These are phyloP conservation scores for Fusarium haematococcum DNA, from an alignment of 2,329 filamentous ascomycete genomes.

Conservation along the genomic window DNA sequence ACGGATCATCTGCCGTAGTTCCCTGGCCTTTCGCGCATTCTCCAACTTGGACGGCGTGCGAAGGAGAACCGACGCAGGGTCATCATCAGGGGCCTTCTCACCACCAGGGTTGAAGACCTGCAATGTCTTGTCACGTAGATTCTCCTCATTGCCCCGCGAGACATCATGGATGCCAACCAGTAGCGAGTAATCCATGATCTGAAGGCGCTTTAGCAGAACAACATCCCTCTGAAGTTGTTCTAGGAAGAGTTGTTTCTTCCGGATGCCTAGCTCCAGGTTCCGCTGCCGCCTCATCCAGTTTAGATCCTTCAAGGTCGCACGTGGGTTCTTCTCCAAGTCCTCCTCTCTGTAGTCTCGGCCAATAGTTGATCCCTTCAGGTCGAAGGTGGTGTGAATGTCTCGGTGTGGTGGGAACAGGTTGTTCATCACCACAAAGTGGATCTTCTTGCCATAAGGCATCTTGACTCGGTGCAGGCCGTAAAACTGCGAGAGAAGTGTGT, in stretches of 20 bases:
- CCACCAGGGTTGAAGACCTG: conserved; percentile 94
- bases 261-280: conserved; percentile 87
- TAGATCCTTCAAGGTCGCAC: conserved; percentile 94
- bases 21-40: conserved; percentile 88
- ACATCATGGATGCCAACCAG: conserved; percentile 95
- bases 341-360: conserved; percentile 93
- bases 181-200: conserved; percentile 99
- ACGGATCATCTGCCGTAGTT: conserved; percentile 92
- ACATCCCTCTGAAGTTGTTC: conserved; percentile 92
- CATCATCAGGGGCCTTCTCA: conserved; percentile 67
- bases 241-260: conserved; percentile 89
- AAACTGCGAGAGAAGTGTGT: conserved; percentile 96
- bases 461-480: conserved; percentile 98
- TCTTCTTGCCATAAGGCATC: conserved; percentile 97
- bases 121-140: conserved; percentile 87
- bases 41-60: conserved; percentile 95
- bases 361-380: conserved; percentile 95
- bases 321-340: conserved; percentile 86
- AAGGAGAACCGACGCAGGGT: conserved; percentile 75
- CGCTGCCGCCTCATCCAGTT: conserved; percentile 93
- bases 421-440: conserved; percentile 99
- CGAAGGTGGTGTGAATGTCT: conserved; percentile 97
- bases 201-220: conserved; percentile 82
- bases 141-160: conserved; percentile 92
- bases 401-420: conserved; percentile 97